Evolutionary conservation across 495 filamentous ascomycete genomes (phyloP).

Genomic region (Podospora comata): DNA sequence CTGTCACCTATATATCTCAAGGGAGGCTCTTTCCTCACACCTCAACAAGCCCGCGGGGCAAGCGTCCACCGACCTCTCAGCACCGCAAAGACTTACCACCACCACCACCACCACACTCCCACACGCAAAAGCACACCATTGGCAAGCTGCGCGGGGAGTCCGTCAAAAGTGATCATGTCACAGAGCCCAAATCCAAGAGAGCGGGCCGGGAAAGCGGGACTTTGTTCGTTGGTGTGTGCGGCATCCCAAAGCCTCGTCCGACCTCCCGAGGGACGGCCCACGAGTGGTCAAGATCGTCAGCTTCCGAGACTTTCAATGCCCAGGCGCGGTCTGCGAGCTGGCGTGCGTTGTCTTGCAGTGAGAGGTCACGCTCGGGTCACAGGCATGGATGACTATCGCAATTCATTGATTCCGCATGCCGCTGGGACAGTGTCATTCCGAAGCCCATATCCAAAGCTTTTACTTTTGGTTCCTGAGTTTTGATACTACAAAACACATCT

Average conservation of each 20-base stretch:
- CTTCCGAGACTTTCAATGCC: not conserved
- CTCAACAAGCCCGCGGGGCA: not conserved
- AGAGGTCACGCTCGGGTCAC: not conserved
- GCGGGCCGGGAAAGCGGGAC: not conserved
- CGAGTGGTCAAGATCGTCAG: not conserved
- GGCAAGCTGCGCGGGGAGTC: not conserved
- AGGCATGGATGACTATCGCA: not conserved
- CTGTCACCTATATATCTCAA: not conserved
- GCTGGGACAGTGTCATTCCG: not conserved
- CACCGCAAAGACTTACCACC: not conserved
- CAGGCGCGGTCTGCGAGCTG: not conserved
- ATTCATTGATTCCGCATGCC: not conserved
- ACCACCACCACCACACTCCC: not conserved
- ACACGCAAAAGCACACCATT: not conserved
- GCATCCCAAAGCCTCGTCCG: not conserved
- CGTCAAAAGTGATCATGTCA: not conserved
- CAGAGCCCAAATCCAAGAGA: not conserved
- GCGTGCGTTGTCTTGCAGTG: not conserved
- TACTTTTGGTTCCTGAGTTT: not conserved
- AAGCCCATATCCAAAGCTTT: not conserved
- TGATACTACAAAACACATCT: not conserved
- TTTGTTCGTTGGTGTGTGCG: not conserved
- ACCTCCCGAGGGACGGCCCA: not conserved
- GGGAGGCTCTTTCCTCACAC: not conserved
- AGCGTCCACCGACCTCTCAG: not conserved